Evolutionary conservation across 305 asterid species (phyloP).

Genomic region (Solanum hybrid): DNA sequence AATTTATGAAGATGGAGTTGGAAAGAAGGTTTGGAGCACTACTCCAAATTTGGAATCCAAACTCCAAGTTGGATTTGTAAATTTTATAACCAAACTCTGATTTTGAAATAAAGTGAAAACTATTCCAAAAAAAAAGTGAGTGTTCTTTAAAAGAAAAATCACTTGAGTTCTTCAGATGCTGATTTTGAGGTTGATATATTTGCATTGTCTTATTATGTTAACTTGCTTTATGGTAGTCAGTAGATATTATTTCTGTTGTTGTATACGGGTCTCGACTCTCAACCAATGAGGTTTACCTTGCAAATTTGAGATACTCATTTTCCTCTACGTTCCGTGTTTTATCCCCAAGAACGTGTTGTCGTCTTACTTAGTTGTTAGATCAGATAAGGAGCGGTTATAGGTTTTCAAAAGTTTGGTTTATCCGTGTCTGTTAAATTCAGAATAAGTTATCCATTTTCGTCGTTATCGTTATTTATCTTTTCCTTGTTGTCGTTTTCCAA

Average conservation of each 20-base stretch:
- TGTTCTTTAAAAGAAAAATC: background rate
- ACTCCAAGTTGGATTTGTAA: background rate
- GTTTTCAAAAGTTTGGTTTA: background rate
- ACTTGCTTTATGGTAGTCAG: background rate
- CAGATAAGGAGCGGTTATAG: background rate
- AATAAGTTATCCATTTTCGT: background rate
- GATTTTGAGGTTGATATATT: background rate
- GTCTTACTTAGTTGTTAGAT: background rate
- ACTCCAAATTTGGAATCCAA: background rate
- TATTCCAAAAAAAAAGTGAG: background rate
- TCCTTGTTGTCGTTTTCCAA: background rate
- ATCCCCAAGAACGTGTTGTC: background rate
- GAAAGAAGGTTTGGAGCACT: background rate
- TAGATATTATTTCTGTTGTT: background rate
- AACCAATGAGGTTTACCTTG: background rate
- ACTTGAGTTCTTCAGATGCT: background rate
- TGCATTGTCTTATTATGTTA: background rate
- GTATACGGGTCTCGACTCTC: background rate
- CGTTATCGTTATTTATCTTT: background rate
- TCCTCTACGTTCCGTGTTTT: background rate
- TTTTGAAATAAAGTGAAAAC: background rate
- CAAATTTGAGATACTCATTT: background rate
- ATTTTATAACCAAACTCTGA: background rate
- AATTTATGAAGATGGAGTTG: background rate
- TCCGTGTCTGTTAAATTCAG: background rate